These are phyloP conservation scores for Daldinia concentrica DNA, from an alignment of 495 filamentous ascomycete species.

Conservation along the genomic window DNA sequence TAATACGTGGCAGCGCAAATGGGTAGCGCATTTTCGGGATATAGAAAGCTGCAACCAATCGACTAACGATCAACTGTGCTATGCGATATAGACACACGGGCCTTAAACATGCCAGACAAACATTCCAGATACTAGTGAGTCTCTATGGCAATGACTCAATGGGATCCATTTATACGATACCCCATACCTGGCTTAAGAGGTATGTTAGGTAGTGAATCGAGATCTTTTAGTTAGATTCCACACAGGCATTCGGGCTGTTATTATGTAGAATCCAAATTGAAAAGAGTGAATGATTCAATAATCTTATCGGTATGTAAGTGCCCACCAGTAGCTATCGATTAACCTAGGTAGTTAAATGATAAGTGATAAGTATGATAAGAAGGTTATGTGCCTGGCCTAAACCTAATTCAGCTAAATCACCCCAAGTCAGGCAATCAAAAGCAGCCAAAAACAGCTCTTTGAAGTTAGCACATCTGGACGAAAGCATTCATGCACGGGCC, in stretches of 20 bases:
- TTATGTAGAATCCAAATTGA: neutral
- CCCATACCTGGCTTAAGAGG: neutral
- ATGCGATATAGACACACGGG: neutral
- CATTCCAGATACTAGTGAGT: neutral
- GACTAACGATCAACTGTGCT: neutral
- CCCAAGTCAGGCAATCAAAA: neutral
- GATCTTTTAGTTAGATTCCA: neutral
- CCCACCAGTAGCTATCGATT: neutral
- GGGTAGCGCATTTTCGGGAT: slow-evolving; percentile 24
- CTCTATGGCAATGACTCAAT: neutral
- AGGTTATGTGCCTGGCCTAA: slow-evolving; percentile 15
- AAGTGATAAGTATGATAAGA: neutral
- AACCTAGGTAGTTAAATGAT: neutral
- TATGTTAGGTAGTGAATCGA: too few relatives aligned
- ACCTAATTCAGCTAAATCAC: neutral
- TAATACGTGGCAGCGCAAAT: slow-evolving; percentile 39
- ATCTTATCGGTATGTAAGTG: neutral
- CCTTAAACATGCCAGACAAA: neutral
- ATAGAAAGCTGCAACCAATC: slow-evolving; percentile 22
- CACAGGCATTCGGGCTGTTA: too few relatives aligned
- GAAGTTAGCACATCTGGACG: slow-evolving; percentile 11
- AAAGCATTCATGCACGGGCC: slow-evolving; percentile 3
- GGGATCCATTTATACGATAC: neutral
- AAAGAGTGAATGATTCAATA: neutral
- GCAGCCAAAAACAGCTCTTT: slow-evolving; percentile 2